These are phyloP conservation scores for Pestalotiopsis sp. DNA, from an alignment of 2,329 filamentous ascomycete genomes.

Conservation along the genomic window DNA sequence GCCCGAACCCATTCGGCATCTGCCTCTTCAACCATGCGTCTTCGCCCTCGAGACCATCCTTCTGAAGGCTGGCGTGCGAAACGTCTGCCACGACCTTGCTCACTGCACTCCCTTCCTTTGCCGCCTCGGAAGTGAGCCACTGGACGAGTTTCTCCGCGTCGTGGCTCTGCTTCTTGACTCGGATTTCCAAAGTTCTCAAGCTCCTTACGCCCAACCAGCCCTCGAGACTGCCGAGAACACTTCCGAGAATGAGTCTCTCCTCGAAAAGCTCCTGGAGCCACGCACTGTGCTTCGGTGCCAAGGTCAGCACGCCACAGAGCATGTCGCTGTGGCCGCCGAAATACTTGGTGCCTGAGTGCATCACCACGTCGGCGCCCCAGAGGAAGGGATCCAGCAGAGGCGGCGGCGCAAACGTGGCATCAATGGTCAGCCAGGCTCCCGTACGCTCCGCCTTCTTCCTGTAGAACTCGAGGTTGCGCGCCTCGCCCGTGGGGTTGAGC, in stretches of 20 bases:
- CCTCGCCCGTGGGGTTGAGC: slow-evolving; percentile 86
- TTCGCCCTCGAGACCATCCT: slow-evolving; percentile 53
- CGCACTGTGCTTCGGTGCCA: slow-evolving; percentile 52
- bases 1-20: slow-evolving; percentile 90
- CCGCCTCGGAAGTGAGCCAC: slow-evolving; percentile 60
- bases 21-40: slow-evolving; percentile 77
- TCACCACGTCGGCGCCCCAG: slow-evolving; percentile 80
- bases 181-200: slow-evolving; percentile 81
- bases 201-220: slow-evolving; percentile 90
- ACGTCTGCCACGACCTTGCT: slow-evolving; percentile 61
- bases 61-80: slow-evolving; percentile 80
- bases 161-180: slow-evolving; percentile 75
- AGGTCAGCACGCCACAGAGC: slow-evolving; percentile 81
- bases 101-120: slow-evolving; percentile 40
- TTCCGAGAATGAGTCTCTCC: slow-evolving; percentile 79
- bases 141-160: slow-evolving; percentile 70
- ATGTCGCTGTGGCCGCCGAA: slow-evolving; percentile 94
- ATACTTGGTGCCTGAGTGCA: slow-evolving; percentile 97
- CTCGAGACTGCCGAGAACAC: slow-evolving; percentile 87
- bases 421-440: slow-evolving; percentile 80
- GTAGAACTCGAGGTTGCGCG: slow-evolving; percentile 72
- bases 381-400: slow-evolving; percentile 84
- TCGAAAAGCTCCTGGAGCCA: slow-evolving; percentile 64
- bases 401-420: slow-evolving; percentile 91
- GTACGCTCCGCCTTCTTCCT: slow-evolving; percentile 71